Conservation (phyloP, 306 rosid genomes). For the Castanopsis chinensis region DNA sequence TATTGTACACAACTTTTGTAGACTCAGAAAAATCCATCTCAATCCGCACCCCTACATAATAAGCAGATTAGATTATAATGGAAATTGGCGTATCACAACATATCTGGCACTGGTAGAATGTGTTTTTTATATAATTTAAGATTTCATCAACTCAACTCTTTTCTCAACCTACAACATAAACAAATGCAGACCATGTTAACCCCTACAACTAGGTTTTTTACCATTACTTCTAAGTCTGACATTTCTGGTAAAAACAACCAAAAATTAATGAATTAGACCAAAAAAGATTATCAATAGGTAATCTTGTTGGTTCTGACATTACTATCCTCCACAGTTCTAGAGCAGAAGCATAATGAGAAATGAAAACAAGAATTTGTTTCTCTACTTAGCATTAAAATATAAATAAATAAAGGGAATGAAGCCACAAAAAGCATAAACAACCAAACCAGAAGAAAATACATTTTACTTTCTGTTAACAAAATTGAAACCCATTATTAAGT, state of each 20-base stretch:
- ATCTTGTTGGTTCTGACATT: constrained; percentile 2
- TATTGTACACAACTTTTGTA: constrained; percentile 29
- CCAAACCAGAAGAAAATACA: not conserved
- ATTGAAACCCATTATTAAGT: not conserved
- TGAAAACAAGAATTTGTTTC: not conserved
- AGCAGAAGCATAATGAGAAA: constrained; percentile 7
- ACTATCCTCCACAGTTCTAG: not conserved
- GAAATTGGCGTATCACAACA: not conserved
- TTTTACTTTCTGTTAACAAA: not conserved
- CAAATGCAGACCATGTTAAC: too few relatives aligned
- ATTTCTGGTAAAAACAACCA: too few relatives aligned
- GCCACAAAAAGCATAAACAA: not conserved
- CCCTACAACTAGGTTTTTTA: not conserved
- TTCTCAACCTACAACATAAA: too few relatives aligned
- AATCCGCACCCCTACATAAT: constrained; percentile 2
- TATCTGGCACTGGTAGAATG: not conserved
- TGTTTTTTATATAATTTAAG: too few relatives aligned
- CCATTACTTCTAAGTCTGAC: not conserved
- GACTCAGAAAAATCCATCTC: constrained; percentile 34
- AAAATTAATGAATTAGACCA: too few relatives aligned
- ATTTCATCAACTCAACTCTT: too few relatives aligned
- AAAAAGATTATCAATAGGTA: not conserved
- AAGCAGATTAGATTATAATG: not conserved
- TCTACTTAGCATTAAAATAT: not conserved
- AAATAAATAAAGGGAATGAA: not conserved